Base-by-base conservation (phyloP, 805 yeast species). In the Starmera dryadoides region DNA sequence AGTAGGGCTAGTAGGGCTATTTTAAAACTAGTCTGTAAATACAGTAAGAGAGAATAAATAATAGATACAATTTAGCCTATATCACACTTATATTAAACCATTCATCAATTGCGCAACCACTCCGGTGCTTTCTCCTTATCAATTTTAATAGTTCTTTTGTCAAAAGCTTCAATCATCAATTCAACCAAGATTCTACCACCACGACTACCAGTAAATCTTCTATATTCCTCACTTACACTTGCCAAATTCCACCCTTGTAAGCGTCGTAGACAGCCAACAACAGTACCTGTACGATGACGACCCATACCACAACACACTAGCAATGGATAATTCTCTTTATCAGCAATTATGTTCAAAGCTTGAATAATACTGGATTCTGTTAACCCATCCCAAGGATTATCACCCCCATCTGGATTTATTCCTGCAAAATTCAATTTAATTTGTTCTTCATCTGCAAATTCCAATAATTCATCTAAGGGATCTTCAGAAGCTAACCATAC, bases 271-370 rank as follows among this genome's bases (percentile, higher is more conserved):
- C 98, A 91, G 1, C 98, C 98, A 43, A 93, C 78, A 3, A 93
- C 96, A 0, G 98, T 89, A 1, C 98, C 98, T 0, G 98, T 89
- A 47, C 98, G 71, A 60, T 91, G 98, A 49, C 98, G 69, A 0
- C 98, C 98, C 98, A 93, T 93, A 12, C 97, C 96, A 53, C 98
- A 93, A 59, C 98, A 93, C 4, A 89, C 89, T 37, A 93, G 64
- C 44, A 93, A 52, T 0, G 98, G 98, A 53, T 86, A 86, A 56
- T 79, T 77, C n/a, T 75, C 71, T 45, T 72, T 73, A 50, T 86
- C 75, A 33, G 81, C 75, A 16, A 91, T 83, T 26, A 87, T 70
- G 44, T 81, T 83, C 44, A 91, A 63, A 1, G 96, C 95, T 44
- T 78, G 79, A 21, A 77, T 75, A 38, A 91, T 87, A 18, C 94